A percentile compares a stretch with the other conserved stretches of the same genome.
phyloP scores from a whole-genome alignment of 495 filamentous ascomycete genomes.

The Elaphomyces granulatus region DNA sequence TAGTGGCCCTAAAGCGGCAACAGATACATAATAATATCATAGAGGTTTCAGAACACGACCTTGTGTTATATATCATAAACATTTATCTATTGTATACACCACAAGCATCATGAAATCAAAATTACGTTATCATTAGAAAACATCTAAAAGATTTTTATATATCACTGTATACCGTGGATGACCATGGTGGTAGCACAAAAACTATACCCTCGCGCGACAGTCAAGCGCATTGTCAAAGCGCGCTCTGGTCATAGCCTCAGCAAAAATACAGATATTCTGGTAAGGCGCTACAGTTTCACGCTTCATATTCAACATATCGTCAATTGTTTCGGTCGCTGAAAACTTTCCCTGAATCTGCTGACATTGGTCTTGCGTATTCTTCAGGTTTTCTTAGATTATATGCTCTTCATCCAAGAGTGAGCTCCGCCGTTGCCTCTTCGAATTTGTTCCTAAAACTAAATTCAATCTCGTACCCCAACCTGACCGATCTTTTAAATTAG shows the following conservation, averaged over 20 bases:
- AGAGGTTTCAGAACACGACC: too few relatives aligned
- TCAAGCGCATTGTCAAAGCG: constrained; percentile 82
- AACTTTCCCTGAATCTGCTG: constrained; percentile 3
- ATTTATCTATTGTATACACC: too few relatives aligned
- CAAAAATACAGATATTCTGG: constrained; percentile 79
- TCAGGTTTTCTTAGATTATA: constrained; percentile 80
- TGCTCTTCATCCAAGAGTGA: constrained; percentile 80
- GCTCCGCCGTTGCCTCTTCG: constrained; percentile 6
- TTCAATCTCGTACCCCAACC: constrained; percentile 5
- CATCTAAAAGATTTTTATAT: too few relatives aligned
- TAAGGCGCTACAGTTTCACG: constrained; percentile 26
- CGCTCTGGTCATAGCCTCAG: constrained; percentile 65
- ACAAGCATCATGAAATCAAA: too few relatives aligned
- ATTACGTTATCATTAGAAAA: too few relatives aligned
- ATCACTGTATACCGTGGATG: too few relatives aligned
- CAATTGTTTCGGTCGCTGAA: background rate
- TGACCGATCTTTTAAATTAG: constrained; percentile 32
- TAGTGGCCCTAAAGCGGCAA: too few relatives aligned
- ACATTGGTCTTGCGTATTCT: constrained; percentile 7
- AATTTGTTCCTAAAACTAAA: background rate
- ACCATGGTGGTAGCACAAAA: constrained; percentile 41
- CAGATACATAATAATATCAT: too few relatives aligned
- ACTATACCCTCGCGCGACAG: constrained; percentile 68
- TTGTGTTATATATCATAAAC: too few relatives aligned
- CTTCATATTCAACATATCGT: too few relatives aligned